Evolutionary conservation across 331 rosid species (phyloP).

Genomic region (Spiraea crenata): DNA sequence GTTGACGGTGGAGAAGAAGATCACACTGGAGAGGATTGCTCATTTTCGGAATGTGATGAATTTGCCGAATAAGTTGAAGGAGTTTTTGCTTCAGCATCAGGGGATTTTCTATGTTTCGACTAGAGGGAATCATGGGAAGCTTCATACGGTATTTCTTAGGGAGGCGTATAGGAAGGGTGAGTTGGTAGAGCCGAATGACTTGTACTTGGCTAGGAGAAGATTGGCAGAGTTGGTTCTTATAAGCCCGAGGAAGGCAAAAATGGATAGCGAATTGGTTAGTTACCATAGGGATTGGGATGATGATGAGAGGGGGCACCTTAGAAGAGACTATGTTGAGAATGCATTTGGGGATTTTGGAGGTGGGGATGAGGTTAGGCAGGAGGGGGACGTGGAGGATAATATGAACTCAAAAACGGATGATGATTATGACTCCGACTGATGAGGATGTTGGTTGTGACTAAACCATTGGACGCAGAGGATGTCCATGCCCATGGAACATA

Average conservation of each 20-base stretch:
- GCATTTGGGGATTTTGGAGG: conserved; percentile 29
- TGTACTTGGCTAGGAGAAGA: conserved; percentile 72
- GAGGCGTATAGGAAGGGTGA: conserved; percentile 74
- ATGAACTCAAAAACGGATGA: conserved; percentile 31
- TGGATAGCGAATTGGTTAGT: conserved; percentile 70
- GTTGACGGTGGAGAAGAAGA: conserved; percentile 84
- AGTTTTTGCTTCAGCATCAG: conserved; percentile 86
- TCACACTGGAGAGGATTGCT: conserved; percentile 80
- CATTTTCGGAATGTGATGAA: conserved; percentile 78
- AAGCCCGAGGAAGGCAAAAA: conserved; percentile 67
- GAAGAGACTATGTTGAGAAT: conserved; percentile 48
- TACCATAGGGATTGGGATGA: conserved; percentile 54
- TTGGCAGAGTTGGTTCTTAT: conserved; percentile 68
- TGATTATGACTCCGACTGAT: conserved; percentile 47
- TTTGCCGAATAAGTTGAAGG: conserved; percentile 80
- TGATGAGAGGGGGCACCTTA: conserved; percentile 40
- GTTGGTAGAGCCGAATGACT: conserved; percentile 70
- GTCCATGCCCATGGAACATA: neutral
- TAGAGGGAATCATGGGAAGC: conserved; percentile 86
- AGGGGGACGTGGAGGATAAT: conserved; percentile 34
- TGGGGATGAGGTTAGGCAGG: conserved; percentile 18
- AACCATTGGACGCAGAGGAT: conserved; percentile 27
- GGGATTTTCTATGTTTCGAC: conserved; percentile 88
- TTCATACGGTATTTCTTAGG: conserved; percentile 80
- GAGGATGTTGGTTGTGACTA: conserved; percentile 38